A percentile compares a stretch with the other conserved stretches of the same genome.
These are phyloP conservation scores for Nemania serpens DNA, from an alignment of 2,329 filamentous ascomycete species.

Conservation along the genomic window DNA sequence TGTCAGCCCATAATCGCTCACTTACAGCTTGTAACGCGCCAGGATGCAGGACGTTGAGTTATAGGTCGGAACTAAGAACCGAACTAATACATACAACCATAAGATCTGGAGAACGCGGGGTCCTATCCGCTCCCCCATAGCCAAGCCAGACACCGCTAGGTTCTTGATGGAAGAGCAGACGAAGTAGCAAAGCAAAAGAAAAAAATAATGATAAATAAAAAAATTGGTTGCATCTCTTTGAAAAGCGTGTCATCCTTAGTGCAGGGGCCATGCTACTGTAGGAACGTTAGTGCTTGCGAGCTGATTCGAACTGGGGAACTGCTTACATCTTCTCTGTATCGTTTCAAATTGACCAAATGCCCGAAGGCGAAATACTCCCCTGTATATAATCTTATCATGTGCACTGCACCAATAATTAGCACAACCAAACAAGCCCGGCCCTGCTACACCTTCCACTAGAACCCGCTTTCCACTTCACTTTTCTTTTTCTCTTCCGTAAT, in stretches of 20 bases:
- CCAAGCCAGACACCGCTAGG: background rate
- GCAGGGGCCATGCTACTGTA: slow-evolving; percentile 74
- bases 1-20: too few species aligned
- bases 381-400: too few species aligned
- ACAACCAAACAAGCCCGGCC: too few species aligned
- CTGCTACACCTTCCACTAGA: too few species aligned
- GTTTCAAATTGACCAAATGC: slow-evolving; percentile 45
- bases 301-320: slow-evolving; percentile 13
- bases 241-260: slow-evolving; percentile 95
- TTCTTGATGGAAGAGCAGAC: background rate
- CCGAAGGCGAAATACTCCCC: slow-evolving; percentile 38
- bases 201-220: slow-evolving; percentile 52
- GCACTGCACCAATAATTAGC: too few species aligned
- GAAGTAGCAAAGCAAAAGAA: slow-evolving; percentile 36
- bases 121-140: background rate
- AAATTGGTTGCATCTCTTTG: slow-evolving; percentile 77
- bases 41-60: too few species aligned
- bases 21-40: too few species aligned
- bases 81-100: background rate
- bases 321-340: slow-evolving; percentile 40
- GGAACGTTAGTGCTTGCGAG: slow-evolving; percentile 10
- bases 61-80: too few species aligned
- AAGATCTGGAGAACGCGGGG: background rate
- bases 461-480: too few species aligned
- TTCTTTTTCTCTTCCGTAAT: too few species aligned